Evolutionary conservation across 495 filamentous ascomycete species (phyloP), one percentile per base, ranked within the genome.

Genomic region (Margaritispora aquatica): DNA sequence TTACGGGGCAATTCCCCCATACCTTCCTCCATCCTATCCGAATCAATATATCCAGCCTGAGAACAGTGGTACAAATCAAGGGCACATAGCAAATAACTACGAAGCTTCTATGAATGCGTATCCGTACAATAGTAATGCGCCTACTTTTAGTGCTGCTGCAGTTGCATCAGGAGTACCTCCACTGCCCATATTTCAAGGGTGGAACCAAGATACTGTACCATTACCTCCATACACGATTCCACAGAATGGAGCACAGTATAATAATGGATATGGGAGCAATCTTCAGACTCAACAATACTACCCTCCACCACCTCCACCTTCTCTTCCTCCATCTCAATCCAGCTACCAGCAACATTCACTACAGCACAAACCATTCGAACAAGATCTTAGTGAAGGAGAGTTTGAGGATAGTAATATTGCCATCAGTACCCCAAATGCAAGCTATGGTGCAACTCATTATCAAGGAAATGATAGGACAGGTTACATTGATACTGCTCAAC

Each of bases 371-470:
- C 58, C 20, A 54, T 76, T 80, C 29, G 88, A 94, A 60, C 88
- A 92, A 65, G 88, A 92, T 66, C 65, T 92, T 19, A 88, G 85
- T 62, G 88, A 91, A 59, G 78, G 75, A 0, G 84, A 85, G 62
- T 78, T 74, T 41, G 76, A 79, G 51, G 72, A 74, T 21, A 63
- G 22, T 34, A 31, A 9, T 55, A 44, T 26, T 5, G 36, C 48
- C n/a, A 23, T 23, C 0, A 59, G 56, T 36, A 54, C 51, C 23
- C 26, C 61, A 2, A 23, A 41, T 47, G n/a, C 51, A 20, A 47
- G 50, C 2, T 67, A 64, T 62, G 56, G 55, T 7, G 26, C 51
- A 8, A 49, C n/a, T 29, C 57, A 66, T 13, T 64, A 62, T 54
- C 41, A 22, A 19, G 54, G 27, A 10, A 54, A 59, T 36, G 48